Percentiles rank a stretch among this genome's conserved stretches.
phyloP scores from a whole-genome alignment of 306 rosid species.

The Castanea mollissima region DNA sequence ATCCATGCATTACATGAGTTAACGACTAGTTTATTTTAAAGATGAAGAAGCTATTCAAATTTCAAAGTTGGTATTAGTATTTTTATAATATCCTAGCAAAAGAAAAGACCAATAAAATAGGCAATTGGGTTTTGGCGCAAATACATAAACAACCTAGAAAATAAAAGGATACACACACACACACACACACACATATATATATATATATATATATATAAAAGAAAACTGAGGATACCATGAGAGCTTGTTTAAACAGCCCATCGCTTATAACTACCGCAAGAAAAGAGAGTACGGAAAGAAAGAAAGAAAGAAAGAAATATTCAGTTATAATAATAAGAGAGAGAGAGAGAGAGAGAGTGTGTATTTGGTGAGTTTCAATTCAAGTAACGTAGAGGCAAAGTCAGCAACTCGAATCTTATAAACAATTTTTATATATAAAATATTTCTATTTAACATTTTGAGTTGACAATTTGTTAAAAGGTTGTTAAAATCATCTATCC shows the following conservation, averaged over 20 bases:
- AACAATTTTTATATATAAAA: too few relatives aligned
- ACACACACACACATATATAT: too few relatives aligned
- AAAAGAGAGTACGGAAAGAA: not conserved
- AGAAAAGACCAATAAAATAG: not conserved
- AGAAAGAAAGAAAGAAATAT: not conserved
- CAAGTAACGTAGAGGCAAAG: slow-evolving; percentile 34
- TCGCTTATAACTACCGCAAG: not conserved
- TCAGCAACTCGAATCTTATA: slow-evolving; percentile 2
- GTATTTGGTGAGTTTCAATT: too few relatives aligned
- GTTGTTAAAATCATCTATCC: too few relatives aligned
- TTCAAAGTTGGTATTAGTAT: not conserved
- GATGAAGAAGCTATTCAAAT: not conserved
- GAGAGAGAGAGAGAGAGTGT: not conserved
- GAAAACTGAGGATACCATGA: not conserved
- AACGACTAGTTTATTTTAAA: too few relatives aligned
- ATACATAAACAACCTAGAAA: not conserved
- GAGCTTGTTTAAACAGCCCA: not conserved
- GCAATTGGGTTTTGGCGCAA: not conserved
- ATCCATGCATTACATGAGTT: too few relatives aligned
- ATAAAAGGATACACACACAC: not conserved
- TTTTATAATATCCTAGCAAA: too few relatives aligned
- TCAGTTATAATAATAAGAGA: not conserved
- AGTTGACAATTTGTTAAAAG: too few relatives aligned
- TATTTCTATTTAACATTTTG: too few relatives aligned
- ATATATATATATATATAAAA: not conserved